Base-by-base conservation (phyloP, 805 yeast species). In the Zygoascus flipseniorum region DNA sequence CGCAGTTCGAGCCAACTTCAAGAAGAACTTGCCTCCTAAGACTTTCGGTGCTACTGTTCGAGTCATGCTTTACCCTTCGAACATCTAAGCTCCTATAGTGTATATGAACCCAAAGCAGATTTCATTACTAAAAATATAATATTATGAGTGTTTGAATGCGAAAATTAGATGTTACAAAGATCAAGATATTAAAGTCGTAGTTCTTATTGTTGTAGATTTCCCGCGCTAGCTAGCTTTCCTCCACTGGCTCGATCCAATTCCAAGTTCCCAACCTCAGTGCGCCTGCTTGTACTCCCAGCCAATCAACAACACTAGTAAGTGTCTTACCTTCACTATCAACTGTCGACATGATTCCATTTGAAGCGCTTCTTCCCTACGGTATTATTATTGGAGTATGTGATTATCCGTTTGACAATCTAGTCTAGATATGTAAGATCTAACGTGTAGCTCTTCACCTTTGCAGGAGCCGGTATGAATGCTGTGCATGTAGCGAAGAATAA, bases 41-140 rank as follows among this genome's bases (percentile, higher is more conserved):
- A 89, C 98, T 70, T 92, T 93, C 76, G 99, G 99, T 81, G 97
- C 99, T 74, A 85, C 96, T 66, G 98, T 93, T 75, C 88, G 99
- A 84, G 84, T 93, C 82, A 89, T 93, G 96, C 90, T 92, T 79
- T 92, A 92, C 87, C 99, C 99, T 81, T 92, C 98, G 67, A 90
- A 86, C 96, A 93, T 92, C 88, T 92, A 92, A 86, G 68, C 67
- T 42, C 20, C 20, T 18, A 42, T 42, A 42, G 44, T 42, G 44
- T 42, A 42, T 18, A 42, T 42, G 44, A 42, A 19, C 20, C 44
- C 4, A 42, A 42, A 42, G 44, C 44, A 42, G 44, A 42, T 42
- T 35, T 42, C 44, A 42, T 42, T 18, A 19, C 13, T 14, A 14
- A n/a, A 42, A 42, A 42, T 42, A 42, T 42, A 42, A 42, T 42